Conservation (phyloP, 2,329 filamentous ascomycete genomes). For the Didymella arachidicola region DNA sequence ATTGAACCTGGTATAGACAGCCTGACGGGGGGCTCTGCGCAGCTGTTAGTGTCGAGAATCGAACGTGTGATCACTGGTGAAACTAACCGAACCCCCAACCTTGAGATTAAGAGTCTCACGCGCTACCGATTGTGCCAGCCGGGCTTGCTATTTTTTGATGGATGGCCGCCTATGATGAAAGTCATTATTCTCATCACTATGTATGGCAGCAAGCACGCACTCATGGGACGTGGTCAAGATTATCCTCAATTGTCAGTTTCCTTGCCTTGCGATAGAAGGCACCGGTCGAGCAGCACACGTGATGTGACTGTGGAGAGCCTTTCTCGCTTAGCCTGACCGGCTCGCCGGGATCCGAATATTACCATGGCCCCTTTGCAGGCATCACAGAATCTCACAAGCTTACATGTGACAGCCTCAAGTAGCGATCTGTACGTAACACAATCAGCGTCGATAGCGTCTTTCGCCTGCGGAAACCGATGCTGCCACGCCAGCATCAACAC, state of each 20-base stretch:
- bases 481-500: not conserved
- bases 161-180: too few species aligned
- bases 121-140: conserved; percentile 25
- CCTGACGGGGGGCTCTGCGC: conserved; percentile 11
- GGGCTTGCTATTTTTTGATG: conserved; percentile 6
- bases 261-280: not conserved
- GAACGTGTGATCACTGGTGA: too few species aligned
- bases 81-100: conserved; percentile 17
- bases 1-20: not conserved
- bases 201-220: too few species aligned
- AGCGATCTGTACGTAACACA: not conserved
- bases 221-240: too few species aligned
- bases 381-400: not conserved
- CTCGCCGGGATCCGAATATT: conserved; percentile 1
- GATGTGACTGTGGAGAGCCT: not conserved
- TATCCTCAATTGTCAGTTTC: too few species aligned
- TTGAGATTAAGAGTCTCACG: conserved; percentile 27
- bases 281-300: not conserved
- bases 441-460: not conserved
- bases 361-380: not conserved
- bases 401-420: not conserved
- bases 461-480: not conserved
- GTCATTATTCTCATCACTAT: too few species aligned
- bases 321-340: conserved; percentile 1
- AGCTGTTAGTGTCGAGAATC: too few species aligned